These are phyloP conservation scores for Paraurostyla sp. DNA, from an alignment of 73 alveolate genomes.

Conservation along the genomic window DNA sequence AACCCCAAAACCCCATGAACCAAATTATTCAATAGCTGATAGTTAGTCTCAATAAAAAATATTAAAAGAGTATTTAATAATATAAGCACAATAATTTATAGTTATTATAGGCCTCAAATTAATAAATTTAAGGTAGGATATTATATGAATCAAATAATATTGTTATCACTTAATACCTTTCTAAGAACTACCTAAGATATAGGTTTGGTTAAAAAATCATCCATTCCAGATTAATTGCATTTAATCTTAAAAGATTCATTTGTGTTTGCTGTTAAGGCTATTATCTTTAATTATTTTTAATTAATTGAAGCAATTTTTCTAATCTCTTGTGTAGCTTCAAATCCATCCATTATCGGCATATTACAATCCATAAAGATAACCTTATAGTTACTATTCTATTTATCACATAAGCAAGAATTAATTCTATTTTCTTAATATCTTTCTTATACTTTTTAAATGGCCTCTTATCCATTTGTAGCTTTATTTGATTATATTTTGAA, in stretches of 20 bases:
- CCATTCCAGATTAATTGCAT: background rate
- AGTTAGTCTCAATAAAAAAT: no score
- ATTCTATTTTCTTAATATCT: background rate
- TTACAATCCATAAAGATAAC: conserved; percentile 16
- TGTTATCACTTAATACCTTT: no score
- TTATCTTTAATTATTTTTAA: no score
- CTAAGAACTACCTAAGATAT: no score
- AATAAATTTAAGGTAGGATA: no score
- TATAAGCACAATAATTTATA: no score
- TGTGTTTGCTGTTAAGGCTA: no score
- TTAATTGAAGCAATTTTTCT: background rate
- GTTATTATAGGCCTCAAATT: no score
- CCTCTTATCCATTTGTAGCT: conserved; percentile 29
- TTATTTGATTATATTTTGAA: background rate
- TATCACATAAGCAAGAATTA: background rate
- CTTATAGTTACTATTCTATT: background rate
- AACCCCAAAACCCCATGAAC: no score
- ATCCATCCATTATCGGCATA: conserved; percentile 23
- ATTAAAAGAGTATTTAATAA: no score
- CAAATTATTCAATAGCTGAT: no score
- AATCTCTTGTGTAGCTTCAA: background rate
- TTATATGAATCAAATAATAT: no score
- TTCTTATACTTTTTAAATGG: background rate
- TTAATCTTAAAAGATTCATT: background rate
- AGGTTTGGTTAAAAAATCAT: conserved; percentile 7